Base-by-base conservation (phyloP, 1,284 basidiomycete genomes). In the Grifola frondosa region DNA sequence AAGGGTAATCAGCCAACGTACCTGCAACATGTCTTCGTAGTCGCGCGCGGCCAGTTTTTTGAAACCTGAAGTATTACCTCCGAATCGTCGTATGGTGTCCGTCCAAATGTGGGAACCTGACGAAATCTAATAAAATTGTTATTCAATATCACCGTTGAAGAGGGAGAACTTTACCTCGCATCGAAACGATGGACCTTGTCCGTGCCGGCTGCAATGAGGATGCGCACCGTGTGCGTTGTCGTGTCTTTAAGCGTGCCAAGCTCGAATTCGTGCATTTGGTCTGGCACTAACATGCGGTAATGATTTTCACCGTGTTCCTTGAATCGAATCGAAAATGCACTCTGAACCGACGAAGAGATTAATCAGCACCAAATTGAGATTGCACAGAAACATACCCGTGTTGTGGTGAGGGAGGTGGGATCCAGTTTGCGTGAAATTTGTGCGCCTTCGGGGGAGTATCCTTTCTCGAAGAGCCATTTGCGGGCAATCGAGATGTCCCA, bases 1-100 rank as follows among this genome's bases (percentile, higher is more conserved):
- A n/a, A n/a, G 12, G n/a, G n/a, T n/a, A 10, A 22, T 12, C 16
- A 28, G 12, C 5, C 3, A 20, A 32, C 17, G 6, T 13, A 62
- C 58, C 44, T 61, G 57, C 0, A 66, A 42, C 1, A 64, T 42
- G 35, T 64, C 61, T 39, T 65, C 60, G 38, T 53, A 66, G 33
- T 63, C 58, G 4, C 60, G 52, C 12, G 58, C 62, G 0, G 59
- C 59, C 6, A 64, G 41, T 21, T 60, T 49, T 37, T 58, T 58
- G 52, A 62, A 50, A 0, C 37, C 57, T 6, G 63, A 56, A 1
- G 52, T 54, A 47, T 63, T 58, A 10, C 37, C 21, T 5, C 25
- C 19, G 29, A 65, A 66, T 10, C 44, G 39, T 1, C 59, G 49
- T 3, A 66, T 65, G 0, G 55, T 58, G 19, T 52, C 48, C 45